Base-by-base conservation (phyloP, 1,284 basidiomycete species). In the Hemileia vastatrix region DNA sequence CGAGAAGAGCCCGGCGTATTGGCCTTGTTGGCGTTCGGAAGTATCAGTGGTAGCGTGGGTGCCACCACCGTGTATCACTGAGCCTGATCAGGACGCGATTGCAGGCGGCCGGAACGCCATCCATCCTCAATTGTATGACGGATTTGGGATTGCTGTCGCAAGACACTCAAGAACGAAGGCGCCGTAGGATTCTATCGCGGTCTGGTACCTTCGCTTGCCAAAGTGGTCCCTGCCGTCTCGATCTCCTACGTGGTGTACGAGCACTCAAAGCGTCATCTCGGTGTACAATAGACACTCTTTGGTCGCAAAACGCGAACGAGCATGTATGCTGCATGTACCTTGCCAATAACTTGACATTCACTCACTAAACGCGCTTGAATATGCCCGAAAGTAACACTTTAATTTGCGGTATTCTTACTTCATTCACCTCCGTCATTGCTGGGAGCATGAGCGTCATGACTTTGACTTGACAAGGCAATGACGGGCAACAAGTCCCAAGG, bases 121-220 rank as follows among this genome's bases (percentile, higher is more conserved):
- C 91, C 92, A 96, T 75, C 91, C 91, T 1, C 86, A 92, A 67
- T 80, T 79, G 13, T 99, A 99, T 77, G 83, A 82, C 2, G 92
- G 23, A 86, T 94, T 65, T 77, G 82, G 77, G 95, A 99, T 75
- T 95, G 96, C 4, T 82, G 83, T 4, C 76, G 80, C 49, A 86
- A 86, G 75, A 97, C 94, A 19, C 88, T 88, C 76, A 79, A 81
- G 53, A 82, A 83, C 21, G 94, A 97, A 74, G 94, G 94, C 0
- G 88, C 90, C 85, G 81, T 86, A 66, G 94, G 94, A 1, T 90
- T 98, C 77, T 99, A 99, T 78, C 86, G 92, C 51, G 94, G 61
- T 57, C 53, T 68, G 53, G 66, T 69, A 57, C 54, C 68, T 52
- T 60, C 66, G 5, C 64, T 69, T 44, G 40, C 62, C 64, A 90